Evolutionary conservation across 2,329 filamentous ascomycete species (phyloP).

Genomic region (Botrytis byssoidea): DNA sequence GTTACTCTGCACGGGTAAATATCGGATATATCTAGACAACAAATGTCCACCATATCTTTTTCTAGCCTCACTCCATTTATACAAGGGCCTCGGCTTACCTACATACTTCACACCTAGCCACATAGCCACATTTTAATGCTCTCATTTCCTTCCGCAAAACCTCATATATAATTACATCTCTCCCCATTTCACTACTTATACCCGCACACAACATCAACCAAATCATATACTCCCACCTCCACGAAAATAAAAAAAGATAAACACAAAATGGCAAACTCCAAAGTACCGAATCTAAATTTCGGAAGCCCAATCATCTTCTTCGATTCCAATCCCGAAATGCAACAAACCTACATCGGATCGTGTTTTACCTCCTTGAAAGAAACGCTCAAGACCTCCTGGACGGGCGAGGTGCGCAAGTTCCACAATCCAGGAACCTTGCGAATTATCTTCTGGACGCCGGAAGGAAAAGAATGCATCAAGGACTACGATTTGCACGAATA

Average conservation of each 20-base stretch:
- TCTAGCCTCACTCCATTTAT: background rate
- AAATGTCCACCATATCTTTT: background rate
- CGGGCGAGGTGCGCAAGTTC: slow-evolving; percentile 32
- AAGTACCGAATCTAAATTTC: slow-evolving; percentile 23
- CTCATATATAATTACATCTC: background rate
- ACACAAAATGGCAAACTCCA: background rate
- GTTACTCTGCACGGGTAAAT: background rate
- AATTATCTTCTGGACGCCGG: slow-evolving; percentile 32
- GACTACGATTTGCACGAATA: slow-evolving; percentile 35
- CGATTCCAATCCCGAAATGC: slow-evolving; percentile 35
- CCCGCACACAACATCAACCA: background rate
- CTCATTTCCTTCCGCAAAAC: background rate
- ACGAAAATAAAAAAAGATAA: background rate
- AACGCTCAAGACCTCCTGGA: slow-evolving; percentile 31
- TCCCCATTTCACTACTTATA: background rate
- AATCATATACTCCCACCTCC: background rate
- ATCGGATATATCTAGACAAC: background rate
- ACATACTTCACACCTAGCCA: background rate
- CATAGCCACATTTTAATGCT: background rate
- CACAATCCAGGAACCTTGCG: slow-evolving; percentile 30
- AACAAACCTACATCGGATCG: slow-evolving; percentile 32
- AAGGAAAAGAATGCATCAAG: slow-evolving; percentile 31
- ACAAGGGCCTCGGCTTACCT: background rate
- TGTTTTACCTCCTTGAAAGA: slow-evolving; percentile 30
- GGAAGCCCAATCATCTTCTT: slow-evolving; percentile 33